Evolutionary conservation across 2,329 filamentous ascomycete species (phyloP).

Genomic region (Neofusicoccum parvum): DNA sequence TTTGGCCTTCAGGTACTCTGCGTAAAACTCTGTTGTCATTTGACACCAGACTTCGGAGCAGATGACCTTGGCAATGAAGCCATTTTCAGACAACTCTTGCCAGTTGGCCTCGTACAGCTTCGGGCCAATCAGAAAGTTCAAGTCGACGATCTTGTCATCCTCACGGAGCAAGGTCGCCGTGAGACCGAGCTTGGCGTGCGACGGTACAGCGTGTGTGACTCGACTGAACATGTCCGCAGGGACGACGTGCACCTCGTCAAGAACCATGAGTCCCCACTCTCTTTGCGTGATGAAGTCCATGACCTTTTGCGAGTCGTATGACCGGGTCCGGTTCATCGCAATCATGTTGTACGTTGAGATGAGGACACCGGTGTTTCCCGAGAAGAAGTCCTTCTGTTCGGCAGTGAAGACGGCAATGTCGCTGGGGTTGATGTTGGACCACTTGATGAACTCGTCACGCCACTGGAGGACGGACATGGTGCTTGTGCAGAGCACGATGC

Average conservation of each 20-base stretch:
- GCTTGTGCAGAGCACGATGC: conserved; percentile 93
- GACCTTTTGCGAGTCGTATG: conserved; percentile 94
- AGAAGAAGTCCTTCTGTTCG: conserved; percentile 84
- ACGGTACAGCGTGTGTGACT: conserved; percentile 89
- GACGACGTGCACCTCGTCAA: conserved; percentile 97
- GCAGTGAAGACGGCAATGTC: conserved; percentile 96
- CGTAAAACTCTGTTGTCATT: conserved; percentile 98
- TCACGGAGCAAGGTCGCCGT: conserved; percentile 93
- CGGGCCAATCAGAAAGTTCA: conserved; percentile 96
- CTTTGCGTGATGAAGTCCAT: conserved; percentile 88
- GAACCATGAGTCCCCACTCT: conserved; percentile 96
- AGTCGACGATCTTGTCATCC: conserved; percentile 96
- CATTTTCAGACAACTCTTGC: conserved; percentile 97
- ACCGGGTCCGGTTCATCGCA: conserved; percentile 82
- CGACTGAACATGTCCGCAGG: conserved; percentile 95
- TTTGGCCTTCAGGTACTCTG: conserved; percentile 75
- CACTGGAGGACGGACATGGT: conserved; percentile 98
- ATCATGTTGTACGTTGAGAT: conserved; percentile 99
- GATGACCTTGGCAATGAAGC: conserved; percentile 94
- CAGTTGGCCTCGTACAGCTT: conserved; percentile 99
- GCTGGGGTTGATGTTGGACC: conserved; percentile 96
- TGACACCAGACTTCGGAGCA: conserved; percentile 99
- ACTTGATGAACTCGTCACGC: conserved; percentile 94
- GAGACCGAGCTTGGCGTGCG: conserved; percentile 90
- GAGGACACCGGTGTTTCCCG: conserved; percentile 89